Base-by-base conservation (phyloP, 1,284 basidiomycete genomes). In the Cryptococcus depauperatus region DNA sequence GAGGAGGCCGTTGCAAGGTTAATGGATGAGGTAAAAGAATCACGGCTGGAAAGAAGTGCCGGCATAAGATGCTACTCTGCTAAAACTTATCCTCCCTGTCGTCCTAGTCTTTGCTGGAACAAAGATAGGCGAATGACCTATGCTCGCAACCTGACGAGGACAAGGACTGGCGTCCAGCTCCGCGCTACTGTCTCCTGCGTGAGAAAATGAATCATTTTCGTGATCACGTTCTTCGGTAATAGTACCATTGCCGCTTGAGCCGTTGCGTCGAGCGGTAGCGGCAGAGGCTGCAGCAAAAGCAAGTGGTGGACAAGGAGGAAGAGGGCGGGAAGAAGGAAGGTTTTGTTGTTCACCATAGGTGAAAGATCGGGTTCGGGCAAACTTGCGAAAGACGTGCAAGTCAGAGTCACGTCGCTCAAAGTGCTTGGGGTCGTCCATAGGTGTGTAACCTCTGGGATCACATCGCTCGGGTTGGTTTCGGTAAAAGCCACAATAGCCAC, bases 351-450 rank as follows among this genome's bases (percentile, higher is more conserved):
- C 87, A 25, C 87, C 87, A 59, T 86, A 90, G 1, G 88, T 83
- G 62, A 88, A 92, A 0, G 86, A 90, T 62, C 85, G 84, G 37
- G 89, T 85, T 42, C 89, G 82, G 28, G 81, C 82, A 62, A 87
- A 88, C 64, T 83, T 84, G 56, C 93, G 83, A 76, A 97, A 93
- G 54, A 88, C 85, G 70, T 89, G 85, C 44, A 96, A 71, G 60
- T 95, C 88, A 58, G 85, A 82, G 43, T 82, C 79, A 38, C 91
- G 83, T 35, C 85, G 83, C 16, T 76, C 74, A 22, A 82, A 77
- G 68, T 91, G 83, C 33, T 77, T 76, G 0, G 91, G 90, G 64
- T 97, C 91, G 61, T 97, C 88, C 93, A 98, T 98, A 16, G 77
- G 79, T 30, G 95, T 81, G 67, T 98, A 98, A 2, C 78, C 82